Conservation (phyloP, 139 green algal genomes). For the Chlamydomonas urium region DNA sequence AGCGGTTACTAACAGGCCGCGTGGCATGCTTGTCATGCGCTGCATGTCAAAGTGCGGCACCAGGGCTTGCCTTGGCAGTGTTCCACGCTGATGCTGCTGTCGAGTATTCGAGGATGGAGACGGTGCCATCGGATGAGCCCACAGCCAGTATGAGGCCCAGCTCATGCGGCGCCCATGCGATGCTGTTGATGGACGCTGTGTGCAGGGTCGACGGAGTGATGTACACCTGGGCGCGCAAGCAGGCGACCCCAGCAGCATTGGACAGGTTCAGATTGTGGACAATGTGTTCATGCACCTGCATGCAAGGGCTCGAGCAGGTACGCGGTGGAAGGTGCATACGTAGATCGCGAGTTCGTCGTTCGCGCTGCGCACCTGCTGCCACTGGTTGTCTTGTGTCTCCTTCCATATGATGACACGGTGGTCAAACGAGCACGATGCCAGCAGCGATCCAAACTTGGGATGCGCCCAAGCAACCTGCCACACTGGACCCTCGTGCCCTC, state of each 20-base stretch:
- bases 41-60: too few species aligned
- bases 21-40: too few species aligned
- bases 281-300: too few species aligned
- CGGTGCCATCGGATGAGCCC: constrained; percentile 86
- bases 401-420: constrained; percentile 91
- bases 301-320: too few species aligned
- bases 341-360: too few species aligned
- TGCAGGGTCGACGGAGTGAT: constrained; percentile 48
- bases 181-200: constrained; percentile 85
- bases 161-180: constrained; percentile 91
- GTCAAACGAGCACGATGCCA: constrained; percentile 93
- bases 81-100: constrained; percentile 43
- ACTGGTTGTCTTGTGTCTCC: constrained; percentile 65
- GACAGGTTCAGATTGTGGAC: too few species aligned
- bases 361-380: constrained; percentile 58
- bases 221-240: constrained; percentile 40
- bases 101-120: constrained; percentile 69
- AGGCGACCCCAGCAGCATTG: too few species aligned
- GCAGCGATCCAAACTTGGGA: constrained; percentile 87
- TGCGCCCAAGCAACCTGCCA: constrained; percentile 90
- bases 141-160: constrained; percentile 82
- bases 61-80: constrained; percentile 50
- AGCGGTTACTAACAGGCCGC: too few species aligned
- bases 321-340: too few species aligned
- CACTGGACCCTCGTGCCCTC: constrained; percentile 90